Base-by-base conservation (phyloP, 1,284 basidiomycete genomes). In the Moesziomyces antarcticus region DNA sequence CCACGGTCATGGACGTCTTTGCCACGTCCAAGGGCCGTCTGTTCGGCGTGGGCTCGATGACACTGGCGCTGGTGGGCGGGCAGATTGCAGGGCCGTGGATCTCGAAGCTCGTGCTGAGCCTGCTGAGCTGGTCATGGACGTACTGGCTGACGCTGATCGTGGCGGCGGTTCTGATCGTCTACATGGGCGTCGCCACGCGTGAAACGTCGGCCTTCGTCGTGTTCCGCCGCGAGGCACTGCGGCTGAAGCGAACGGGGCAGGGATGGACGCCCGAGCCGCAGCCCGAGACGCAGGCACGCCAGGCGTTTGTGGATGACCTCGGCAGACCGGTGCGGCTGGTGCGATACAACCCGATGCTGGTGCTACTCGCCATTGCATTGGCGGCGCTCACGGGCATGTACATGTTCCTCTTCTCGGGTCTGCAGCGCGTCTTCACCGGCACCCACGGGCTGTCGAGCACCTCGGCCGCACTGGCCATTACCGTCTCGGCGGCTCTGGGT, bases 81-180 rank as follows among this genome's bases (percentile, higher is more conserved):
- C 74, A 78, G 43, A 25, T 70, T 5, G 24, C 66, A 2, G 76
- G 74, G 5, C 70, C 76, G 3, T 78, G 76, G 76, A 77, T 78
- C 61, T 67, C 74, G 0, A 57, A 54, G 52, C 43, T 70, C 4
- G 41, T 75, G 1, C 43, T 76, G 9, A 20, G 51, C 41, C 30
- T 67, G 9, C 20, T 61, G 33, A 33, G 40, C 27, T 77, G 72
- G 76, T 53, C 64, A 1, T 78, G 76, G 76, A 75, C 66, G 8
- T 76, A 71, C 55, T 78, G 76, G 76, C 30, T 65, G 37, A 64
- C 61, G 18, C 51, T 67, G 9, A 69, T 75, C 44, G 59, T 64
- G 9, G 59, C 69, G 18, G 64, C 58, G 3, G 64, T 67, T 14
- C 42, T 62, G 33, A 61, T 73, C 16, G 61, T 73, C 9, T 68